Evolutionary conservation across 805 yeast species (phyloP), one percentile per base, ranked within the genome.

Genomic region (Suhomyces sp.): DNA sequence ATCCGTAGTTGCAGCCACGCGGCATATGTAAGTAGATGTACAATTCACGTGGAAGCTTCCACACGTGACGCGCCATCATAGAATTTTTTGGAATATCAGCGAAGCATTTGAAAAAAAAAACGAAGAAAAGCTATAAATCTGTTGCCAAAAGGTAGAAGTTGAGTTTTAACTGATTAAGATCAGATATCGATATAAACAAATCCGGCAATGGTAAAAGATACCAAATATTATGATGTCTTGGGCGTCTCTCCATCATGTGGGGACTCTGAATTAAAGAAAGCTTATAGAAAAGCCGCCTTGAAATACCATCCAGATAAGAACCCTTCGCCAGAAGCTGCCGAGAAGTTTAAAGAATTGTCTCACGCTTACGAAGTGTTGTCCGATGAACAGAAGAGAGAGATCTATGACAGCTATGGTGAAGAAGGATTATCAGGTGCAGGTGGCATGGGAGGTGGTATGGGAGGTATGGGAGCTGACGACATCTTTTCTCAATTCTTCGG

Each of bases 291-390:
- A 64, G 81, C 88, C 44, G 96, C 96, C 17, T 78, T 88, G 64
- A 88, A 85, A 65, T 85, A 79, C 71, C 96, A 88, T 69, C 96
- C 96, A 59, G 96, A 88, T 74, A 88, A 88, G 76, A 85, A 85
- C 65, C 85, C 90, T 53, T 79, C 86, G 15, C 91, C 88, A 50
- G 98, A 92, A 71, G 97, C 96, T 13, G 94, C 96, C 50, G 98
- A 93, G 68, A 91, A 89, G 74, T 93, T 93, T 73, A 93, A 93
- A 73, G 97, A 90, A 69, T 81, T 90, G 64, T 85, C 93, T 4
- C 83, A 83, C 55, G 97, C 97, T 6, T 80, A 93, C 69, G 98
- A 93, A 72, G 78, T 90, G n/a, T 78, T 93, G 58, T 81, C 90
- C 10, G 97, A 92, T 67, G 77, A 86, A 15, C 88, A 92, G 67